These are phyloP conservation scores for Hagleromyces aurorensis DNA, from an alignment of 805 yeast genomes.

Conservation along the genomic window DNA sequence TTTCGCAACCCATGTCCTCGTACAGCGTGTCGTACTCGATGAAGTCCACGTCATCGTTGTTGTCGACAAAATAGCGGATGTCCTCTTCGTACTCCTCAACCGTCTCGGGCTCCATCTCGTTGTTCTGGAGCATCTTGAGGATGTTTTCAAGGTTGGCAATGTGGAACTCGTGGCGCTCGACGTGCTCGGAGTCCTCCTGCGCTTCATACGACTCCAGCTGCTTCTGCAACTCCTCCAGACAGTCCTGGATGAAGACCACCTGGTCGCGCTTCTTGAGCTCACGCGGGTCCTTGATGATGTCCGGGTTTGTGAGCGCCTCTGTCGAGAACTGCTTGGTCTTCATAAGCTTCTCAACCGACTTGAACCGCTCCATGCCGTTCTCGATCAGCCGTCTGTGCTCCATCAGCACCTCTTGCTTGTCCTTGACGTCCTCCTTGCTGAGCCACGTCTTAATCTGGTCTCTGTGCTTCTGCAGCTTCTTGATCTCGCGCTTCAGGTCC, in stretches of 20 bases:
- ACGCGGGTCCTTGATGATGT: constrained; percentile 58
- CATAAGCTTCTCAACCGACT: constrained; percentile 86
- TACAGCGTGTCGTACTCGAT: constrained; percentile 90
- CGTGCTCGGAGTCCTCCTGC: constrained; percentile 51
- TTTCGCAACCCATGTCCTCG: constrained; percentile 61
- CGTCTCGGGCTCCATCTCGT: constrained; percentile 67
- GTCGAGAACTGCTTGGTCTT: constrained; percentile 91
- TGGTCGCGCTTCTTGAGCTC: constrained; percentile 74
- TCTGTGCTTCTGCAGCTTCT: constrained; percentile 84
- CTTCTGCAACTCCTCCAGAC: constrained; percentile 70
- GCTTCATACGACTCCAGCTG: constrained; percentile 77
- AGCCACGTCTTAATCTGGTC: constrained; percentile 96
- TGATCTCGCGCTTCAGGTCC: constrained; percentile 90
- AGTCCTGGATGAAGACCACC: constrained; percentile 55
- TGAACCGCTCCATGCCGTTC: constrained; percentile 89
- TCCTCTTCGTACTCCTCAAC: constrained; percentile 79
- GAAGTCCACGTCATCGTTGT: constrained; percentile 87
- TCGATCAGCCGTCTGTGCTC: constrained; percentile 69
- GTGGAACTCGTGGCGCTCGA: constrained; percentile 76
- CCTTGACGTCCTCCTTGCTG: constrained; percentile 84
- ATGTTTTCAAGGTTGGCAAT: constrained; percentile 69
- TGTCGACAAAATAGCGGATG: constrained; percentile 86
- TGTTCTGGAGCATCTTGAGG: constrained; percentile 69
- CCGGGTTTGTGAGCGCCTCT: constrained; percentile 77
- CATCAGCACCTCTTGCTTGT: constrained; percentile 62